Percentiles rank a stretch among this genome's conserved stretches.
phyloP scores from a whole-genome alignment of 23 red algal species.

The Agarophyton chilense region DNA sequence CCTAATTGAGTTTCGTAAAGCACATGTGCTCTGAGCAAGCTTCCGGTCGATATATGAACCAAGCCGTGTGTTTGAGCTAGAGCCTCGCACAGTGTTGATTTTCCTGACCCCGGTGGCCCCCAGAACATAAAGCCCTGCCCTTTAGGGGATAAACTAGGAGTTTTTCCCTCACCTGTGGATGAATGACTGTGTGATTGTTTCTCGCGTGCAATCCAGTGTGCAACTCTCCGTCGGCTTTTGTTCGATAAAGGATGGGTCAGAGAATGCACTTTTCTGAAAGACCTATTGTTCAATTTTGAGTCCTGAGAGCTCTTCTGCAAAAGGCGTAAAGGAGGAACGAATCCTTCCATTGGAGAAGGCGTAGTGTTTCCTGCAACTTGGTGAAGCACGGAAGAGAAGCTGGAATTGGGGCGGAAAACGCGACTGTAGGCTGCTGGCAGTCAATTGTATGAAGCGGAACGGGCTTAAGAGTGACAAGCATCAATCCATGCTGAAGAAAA shows the following conservation, averaged over 20 bases:
- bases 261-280: neutral
- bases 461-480: neutral
- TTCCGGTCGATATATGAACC: constrained; percentile 84
- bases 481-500: neutral
- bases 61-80: constrained; percentile 68
- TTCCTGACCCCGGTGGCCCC: constrained; percentile 93
- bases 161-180: neutral
- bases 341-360: neutral
- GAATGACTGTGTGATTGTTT: neutral
- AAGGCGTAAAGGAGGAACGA: neutral
- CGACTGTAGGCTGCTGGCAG: neutral
- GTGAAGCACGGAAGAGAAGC: neutral
- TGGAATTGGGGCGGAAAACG: neutral
- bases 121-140: constrained; percentile 69
- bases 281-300: neutral
- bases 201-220: neutral
- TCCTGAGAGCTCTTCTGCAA: neutral
- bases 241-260: neutral
- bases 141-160: neutral
- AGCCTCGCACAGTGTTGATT: constrained; percentile 76
- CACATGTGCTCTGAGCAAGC: constrained; percentile 85
- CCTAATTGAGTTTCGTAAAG: constrained; percentile 82
- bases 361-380: neutral
- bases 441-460: neutral
- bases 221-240: neutral